A percentile compares a stretch with the other conserved stretches of the same genome.
Evolutionary conservation across 208 protist genomes (phyloP).

Genomic region (Strigomonas galati): DNA sequence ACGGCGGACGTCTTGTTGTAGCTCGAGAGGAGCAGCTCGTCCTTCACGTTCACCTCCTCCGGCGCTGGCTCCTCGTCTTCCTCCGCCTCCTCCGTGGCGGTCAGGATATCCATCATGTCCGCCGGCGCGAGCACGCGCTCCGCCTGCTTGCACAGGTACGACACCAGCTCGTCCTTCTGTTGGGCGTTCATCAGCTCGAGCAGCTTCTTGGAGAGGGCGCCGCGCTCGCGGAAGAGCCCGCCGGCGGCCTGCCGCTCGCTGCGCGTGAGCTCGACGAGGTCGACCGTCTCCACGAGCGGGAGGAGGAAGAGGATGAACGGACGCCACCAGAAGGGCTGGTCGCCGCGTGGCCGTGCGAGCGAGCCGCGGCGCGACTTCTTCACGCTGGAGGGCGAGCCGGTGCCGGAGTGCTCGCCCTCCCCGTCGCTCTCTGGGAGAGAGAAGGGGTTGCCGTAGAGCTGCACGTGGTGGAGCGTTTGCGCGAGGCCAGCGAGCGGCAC

Average conservation of each 20-base stretch:
- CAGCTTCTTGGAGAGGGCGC: conserved; percentile 29
- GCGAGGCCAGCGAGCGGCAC: conserved; percentile 65
- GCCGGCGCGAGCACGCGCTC: conserved; percentile 19
- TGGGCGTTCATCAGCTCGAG: conserved; percentile 67
- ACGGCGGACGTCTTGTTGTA: too few species aligned
- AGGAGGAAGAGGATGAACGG: conserved; percentile 67
- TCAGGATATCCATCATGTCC: conserved; percentile 21
- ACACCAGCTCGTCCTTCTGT: conserved; percentile 42
- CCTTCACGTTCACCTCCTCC: background rate
- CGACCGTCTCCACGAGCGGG: conserved; percentile 49
- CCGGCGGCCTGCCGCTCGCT: conserved; percentile 44
- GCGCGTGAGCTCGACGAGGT: conserved; percentile 35
- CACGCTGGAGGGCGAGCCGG: background rate
- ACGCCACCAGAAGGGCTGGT: conserved; percentile 43
- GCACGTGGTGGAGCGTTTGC: conserved; percentile 44
- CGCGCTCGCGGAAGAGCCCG: conserved; percentile 58
- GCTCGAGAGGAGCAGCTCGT: background rate
- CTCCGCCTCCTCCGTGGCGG: conserved; percentile 21
- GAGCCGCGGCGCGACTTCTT: background rate
- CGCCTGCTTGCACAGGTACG: conserved; percentile 46
- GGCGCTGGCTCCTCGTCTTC: background rate
- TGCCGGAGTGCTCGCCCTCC: background rate
- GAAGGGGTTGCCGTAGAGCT: conserved; percentile 66
- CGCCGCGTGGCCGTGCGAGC: background rate
- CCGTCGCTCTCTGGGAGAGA: conserved; percentile 2